A percentile compares a stretch with the other conserved stretches of the same genome.
phyloP scores from a whole-genome alignment of 495 filamentous ascomycete species.

The Aspergillus campestris region DNA sequence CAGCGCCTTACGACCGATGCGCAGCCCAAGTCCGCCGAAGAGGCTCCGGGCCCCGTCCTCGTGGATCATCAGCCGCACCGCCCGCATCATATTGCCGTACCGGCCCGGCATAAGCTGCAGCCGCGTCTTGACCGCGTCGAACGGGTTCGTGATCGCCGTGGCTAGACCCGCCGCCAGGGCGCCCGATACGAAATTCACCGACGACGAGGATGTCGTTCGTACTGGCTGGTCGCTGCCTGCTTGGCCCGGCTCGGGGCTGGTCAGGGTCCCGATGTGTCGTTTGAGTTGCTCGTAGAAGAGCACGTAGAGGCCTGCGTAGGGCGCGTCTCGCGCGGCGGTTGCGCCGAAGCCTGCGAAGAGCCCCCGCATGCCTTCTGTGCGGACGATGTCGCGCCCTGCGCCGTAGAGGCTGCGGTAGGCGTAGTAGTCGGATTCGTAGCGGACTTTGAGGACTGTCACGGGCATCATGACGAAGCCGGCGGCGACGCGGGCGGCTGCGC shows the following conservation, averaged over 20 bases:
- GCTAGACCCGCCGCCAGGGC: constrained; percentile 71
- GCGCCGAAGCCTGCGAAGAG: constrained; percentile 94
- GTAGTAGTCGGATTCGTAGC: constrained; percentile 83
- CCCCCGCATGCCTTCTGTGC: constrained; percentile 65
- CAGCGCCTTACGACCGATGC: constrained; percentile 85
- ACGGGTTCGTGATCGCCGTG: constrained; percentile 86
- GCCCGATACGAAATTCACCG: constrained; percentile 79
- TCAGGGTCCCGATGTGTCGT: constrained; percentile 44
- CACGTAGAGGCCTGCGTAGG: constrained; percentile 92
- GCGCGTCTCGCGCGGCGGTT: constrained; percentile 86
- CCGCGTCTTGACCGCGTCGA: constrained; percentile 92
- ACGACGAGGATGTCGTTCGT: constrained; percentile 41
- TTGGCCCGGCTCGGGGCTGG: not conserved
- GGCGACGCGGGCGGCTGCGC: constrained; percentile 71
- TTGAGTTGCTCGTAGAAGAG: constrained; percentile 91
- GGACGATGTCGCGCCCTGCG: constrained; percentile 67
- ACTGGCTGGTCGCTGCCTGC: not conserved
- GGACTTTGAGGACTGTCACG: constrained; percentile 92
- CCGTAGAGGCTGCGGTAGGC: constrained; percentile 66
- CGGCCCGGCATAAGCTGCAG: constrained; percentile 79
- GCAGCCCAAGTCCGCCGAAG: constrained; percentile 77
- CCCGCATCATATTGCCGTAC: constrained; percentile 81
- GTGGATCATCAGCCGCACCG: constrained; percentile 61
- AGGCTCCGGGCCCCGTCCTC: constrained; percentile 77
- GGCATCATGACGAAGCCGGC: constrained; percentile 94